Conservation (phyloP, 768 basidiomycete genomes). For the Rubroboletus pulcherrimus region DNA sequence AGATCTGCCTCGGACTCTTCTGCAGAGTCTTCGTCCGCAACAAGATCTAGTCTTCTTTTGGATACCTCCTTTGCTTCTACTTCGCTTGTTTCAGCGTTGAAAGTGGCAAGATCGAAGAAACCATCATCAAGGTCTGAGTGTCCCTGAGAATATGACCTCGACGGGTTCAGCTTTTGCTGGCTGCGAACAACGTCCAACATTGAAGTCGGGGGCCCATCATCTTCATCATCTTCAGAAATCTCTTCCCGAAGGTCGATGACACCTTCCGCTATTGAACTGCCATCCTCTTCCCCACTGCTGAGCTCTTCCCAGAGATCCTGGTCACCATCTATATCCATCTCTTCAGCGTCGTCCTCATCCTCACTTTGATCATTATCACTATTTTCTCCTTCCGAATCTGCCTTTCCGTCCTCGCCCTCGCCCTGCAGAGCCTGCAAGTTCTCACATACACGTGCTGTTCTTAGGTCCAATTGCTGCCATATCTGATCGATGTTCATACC, state of each 20-base stretch:
- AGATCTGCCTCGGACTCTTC: constrained; percentile 61
- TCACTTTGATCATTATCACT: constrained; percentile 25
- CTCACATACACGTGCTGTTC: constrained; percentile 64
- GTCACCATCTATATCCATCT: constrained; percentile 23
- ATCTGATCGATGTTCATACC: constrained; percentile 83
- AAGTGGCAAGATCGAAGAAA: constrained; percentile 85
- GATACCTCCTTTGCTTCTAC: constrained; percentile 64
- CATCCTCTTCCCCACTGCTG: constrained; percentile 19
- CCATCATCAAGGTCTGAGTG: constrained; percentile 72
- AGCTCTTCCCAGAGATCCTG: constrained; percentile 29
- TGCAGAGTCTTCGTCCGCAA: constrained; percentile 46
- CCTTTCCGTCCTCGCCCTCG: constrained; percentile 30
- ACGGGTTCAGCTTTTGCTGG: constrained; percentile 24
- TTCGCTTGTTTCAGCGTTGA: constrained; percentile 82
- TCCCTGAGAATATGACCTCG: constrained; percentile 20
- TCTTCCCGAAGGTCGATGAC: constrained; percentile 36
- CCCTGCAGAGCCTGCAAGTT: constrained; percentile 67
- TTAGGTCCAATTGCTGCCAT: constrained; percentile 91
- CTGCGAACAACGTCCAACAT: constrained; percentile 25
- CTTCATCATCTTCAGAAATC: constrained; percentile 37
- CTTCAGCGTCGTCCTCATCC: constrained; percentile 33
- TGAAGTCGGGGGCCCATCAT: constrained; percentile 19
- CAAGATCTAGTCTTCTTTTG: constrained; percentile 54
- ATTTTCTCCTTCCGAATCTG: constrained; percentile 14
- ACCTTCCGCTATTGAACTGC: constrained; percentile 26